These are phyloP conservation scores for Agaricus subrufescens DNA, from an alignment of 768 basidiomycete genomes.

Conservation along the genomic window DNA sequence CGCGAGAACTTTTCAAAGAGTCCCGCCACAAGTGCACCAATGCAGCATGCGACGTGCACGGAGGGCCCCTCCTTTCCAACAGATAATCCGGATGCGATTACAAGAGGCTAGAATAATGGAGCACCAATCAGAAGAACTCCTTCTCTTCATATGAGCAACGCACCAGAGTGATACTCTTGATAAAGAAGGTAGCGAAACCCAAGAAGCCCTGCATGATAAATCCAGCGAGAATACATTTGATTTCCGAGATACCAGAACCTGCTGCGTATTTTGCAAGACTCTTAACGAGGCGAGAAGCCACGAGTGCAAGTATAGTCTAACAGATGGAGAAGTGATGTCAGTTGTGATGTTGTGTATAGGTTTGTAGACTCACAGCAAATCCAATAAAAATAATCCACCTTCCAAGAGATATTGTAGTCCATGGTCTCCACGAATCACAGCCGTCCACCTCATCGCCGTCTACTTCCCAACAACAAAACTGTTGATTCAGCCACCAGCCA, in stretches of 20 bases:
- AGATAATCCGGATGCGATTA: constrained; percentile 94
- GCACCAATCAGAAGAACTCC: no score
- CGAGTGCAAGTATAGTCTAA: constrained; percentile 79
- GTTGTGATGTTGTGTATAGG: not conserved
- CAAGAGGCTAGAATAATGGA: constrained; percentile 63
- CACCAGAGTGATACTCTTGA: constrained; percentile 93
- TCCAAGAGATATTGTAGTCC: constrained; percentile 69
- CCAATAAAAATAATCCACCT: constrained; percentile 84
- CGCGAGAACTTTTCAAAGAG: constrained; percentile 77
- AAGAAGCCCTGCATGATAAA: constrained; percentile 97
- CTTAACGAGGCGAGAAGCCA: constrained; percentile 85
- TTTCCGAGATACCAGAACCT: constrained; percentile 97
- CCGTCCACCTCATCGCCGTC: constrained; percentile 73
- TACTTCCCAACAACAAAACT: constrained; percentile 98
- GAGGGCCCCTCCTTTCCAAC: constrained; percentile 99
- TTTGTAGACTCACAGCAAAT: constrained; percentile 67
- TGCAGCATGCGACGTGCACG: constrained; percentile 94
- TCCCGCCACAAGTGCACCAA: constrained; percentile 87
- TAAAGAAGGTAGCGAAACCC: constrained; percentile 82
- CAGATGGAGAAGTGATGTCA: not conserved
- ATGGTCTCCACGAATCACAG: constrained; percentile 90
- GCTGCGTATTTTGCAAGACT: constrained; percentile 93
- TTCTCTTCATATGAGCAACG: constrained; percentile 23
- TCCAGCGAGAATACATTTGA: constrained; percentile 95
- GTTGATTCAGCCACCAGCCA: constrained; percentile 98